Base-by-base conservation (phyloP, 345 rosid species). In the Jatropha curcas region DNA sequence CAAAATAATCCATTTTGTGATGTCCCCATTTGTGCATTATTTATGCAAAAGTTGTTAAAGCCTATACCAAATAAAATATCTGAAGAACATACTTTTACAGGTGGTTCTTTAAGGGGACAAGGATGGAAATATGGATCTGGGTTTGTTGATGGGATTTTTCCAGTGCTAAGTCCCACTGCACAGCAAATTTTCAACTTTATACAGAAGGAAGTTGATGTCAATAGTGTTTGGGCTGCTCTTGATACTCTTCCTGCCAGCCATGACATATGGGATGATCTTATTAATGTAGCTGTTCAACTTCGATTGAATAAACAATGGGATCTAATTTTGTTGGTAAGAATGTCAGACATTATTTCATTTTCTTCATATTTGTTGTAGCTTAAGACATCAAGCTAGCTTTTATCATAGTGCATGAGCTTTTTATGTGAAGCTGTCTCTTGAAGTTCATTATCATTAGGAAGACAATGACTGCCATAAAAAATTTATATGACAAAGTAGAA, bases 101-200 rank as follows among this genome's bases (percentile, higher is more conserved):
- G 94, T 80, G 97, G 98, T 33, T 83, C 96, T 75, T 84, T 94
- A 74, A 92, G 90, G 34, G 96, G 98, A 30, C 71, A 83, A 79
- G 98, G 98, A 77, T 92, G 97, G 98, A 92, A 94, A 76, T 94
- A 94, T 31, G 97, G 97, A 31, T 94, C 98, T 11, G 97, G 97
- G 4, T 94, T 94, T 72, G 98, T 92, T 0, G 97, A 94, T 84
- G 97, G 97, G 56, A 84, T 94, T 22, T 94, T 94, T 82, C 97
- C 97, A 3, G 98, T 94, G 34, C 66, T 92, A 68, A 89, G 96
- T 65, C 92, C 97, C 60, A 73, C 76, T 76, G 94, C 97, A 77
- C 94, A 85, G 81, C 84, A 86, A 72, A 86, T 94, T 71, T 81
- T 89, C 48, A 73, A 74, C 27, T 90, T 92, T 50, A 74, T 86